These are phyloP conservation scores for Ligustrum vulgare DNA, from an alignment of 257 asterid genomes.

Conservation along the genomic window DNA sequence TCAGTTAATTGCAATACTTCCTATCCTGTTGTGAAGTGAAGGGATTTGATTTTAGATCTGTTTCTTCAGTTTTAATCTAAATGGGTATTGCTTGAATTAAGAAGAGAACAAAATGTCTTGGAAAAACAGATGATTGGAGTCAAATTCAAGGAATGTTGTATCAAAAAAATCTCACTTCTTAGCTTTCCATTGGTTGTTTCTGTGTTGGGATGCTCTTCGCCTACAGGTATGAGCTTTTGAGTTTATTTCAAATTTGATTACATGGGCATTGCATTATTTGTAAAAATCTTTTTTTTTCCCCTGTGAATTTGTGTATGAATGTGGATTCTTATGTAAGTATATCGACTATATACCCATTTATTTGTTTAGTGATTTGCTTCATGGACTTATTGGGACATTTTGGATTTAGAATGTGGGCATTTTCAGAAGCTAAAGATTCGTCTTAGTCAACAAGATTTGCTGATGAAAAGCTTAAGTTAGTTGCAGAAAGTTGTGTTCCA, in stretches of 20 bases:
- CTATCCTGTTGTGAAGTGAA: slow-evolving; percentile 2
- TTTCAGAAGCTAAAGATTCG: slow-evolving; percentile 67
- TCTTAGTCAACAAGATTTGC: slow-evolving; percentile 38
- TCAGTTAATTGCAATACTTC: too few species aligned
- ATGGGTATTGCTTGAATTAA: slow-evolving; percentile 40
- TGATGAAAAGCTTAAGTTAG: slow-evolving; percentile 53
- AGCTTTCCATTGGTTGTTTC: slow-evolving; percentile 80
- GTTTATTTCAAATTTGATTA: not conserved
- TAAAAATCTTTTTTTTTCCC: not conserved
- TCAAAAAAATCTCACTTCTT: slow-evolving; percentile 47
- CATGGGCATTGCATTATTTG: not conserved
- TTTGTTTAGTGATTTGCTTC: not conserved
- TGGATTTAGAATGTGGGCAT: slow-evolving; percentile 78
- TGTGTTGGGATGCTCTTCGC: slow-evolving; percentile 95
- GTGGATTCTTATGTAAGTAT: too few species aligned
- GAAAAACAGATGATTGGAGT: slow-evolving; percentile 80
- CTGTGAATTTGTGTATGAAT: not conserved
- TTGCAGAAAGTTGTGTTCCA: slow-evolving; percentile 57
- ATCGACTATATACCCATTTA: too few species aligned
- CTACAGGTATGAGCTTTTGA: slow-evolving; percentile 56
- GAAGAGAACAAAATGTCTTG: slow-evolving; percentile 55
- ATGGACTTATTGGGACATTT: slow-evolving; percentile 13
- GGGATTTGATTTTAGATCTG: slow-evolving; percentile 30
- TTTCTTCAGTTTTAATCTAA: slow-evolving; percentile 13
- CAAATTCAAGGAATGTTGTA: slow-evolving; percentile 19